Conservation (phyloP, 768 basidiomycete genomes). For the Trametes maxima region DNA sequence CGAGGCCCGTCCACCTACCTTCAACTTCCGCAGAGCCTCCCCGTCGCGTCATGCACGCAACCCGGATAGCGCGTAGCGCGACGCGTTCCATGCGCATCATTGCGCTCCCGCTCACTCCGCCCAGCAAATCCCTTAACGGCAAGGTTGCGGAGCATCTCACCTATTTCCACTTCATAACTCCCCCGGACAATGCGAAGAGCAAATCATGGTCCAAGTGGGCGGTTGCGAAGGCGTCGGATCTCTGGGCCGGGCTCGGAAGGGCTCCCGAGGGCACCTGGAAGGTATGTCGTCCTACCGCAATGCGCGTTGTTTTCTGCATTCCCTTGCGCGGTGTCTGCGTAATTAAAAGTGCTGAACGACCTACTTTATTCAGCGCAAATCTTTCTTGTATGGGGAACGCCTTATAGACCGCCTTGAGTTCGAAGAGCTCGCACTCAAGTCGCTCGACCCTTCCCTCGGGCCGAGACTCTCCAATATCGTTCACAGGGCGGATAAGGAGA, state of each 20-base stretch:
- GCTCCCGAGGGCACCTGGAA: conserved; percentile 70
- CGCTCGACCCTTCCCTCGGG: conserved; percentile 68
- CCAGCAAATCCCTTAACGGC: conserved; percentile 19
- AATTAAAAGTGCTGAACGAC: not conserved
- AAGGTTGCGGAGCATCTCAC: conserved; percentile 32
- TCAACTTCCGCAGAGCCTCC: not conserved
- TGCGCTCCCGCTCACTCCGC: conserved; percentile 45
- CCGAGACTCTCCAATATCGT: conserved; percentile 40
- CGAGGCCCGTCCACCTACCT: not conserved
- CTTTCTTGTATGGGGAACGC: conserved; percentile 66
- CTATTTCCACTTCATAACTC: conserved; percentile 46
- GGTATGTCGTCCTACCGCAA: conserved; percentile 44
- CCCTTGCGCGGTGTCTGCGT: not conserved
- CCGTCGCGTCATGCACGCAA: conserved; percentile 6
- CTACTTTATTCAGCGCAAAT: conserved; percentile 48
- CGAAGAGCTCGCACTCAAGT: conserved; percentile 77
- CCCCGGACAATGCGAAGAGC: conserved; percentile 30
- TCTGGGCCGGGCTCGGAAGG: conserved; percentile 72
- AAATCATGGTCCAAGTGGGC: conserved; percentile 51
- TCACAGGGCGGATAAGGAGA: conserved; percentile 13
- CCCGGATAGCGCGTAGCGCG: conserved; percentile 20
- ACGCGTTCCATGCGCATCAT: conserved; percentile 46
- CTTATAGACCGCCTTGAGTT: conserved; percentile 75
- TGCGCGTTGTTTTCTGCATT: not conserved
- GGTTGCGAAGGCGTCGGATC: conserved; percentile 51